Evolutionary conservation across 2,329 filamentous ascomycete genomes (phyloP).

Genomic region (Colletotrichum eremochloae): DNA sequence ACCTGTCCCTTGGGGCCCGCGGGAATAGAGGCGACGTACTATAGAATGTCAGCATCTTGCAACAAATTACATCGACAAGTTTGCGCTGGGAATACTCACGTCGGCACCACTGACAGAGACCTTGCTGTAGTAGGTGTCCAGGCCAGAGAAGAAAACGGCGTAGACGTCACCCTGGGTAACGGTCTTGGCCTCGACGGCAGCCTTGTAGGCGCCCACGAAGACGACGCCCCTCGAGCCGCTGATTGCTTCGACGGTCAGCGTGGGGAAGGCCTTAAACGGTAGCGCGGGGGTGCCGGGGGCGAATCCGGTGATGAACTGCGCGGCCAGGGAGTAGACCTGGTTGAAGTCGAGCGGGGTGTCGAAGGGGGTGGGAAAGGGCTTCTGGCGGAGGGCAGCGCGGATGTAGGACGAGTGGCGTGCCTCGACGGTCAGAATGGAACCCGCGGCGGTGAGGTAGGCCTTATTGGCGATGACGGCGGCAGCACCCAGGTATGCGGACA

Average conservation of each 20-base stretch:
- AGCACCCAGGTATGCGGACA: conserved; percentile 74
- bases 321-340: conserved; percentile 74
- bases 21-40: conserved; percentile 46
- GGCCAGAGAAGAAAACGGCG: conserved; percentile 52
- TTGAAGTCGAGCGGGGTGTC: conserved; percentile 71
- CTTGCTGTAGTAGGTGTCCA: conserved; percentile 43
- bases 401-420: conserved; percentile 75
- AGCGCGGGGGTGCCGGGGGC: conserved; percentile 66
- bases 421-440: conserved; percentile 74
- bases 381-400: conserved; percentile 61
- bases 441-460: conserved; percentile 71
- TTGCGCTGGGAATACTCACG: conserved; percentile 42
- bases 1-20: conserved; percentile 54
- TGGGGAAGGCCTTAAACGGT: conserved; percentile 72
- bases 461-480: conserved; percentile 69
- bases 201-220: conserved; percentile 46
- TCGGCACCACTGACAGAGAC: conserved; percentile 27
- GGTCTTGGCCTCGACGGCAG: conserved; percentile 36
- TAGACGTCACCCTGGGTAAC: conserved; percentile 44
- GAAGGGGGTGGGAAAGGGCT: conserved; percentile 70
- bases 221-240: conserved; percentile 44
- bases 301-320: conserved; percentile 71
- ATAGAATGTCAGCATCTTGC: conserved; percentile 30
- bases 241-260: conserved; percentile 52
- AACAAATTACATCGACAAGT: conserved; percentile 37